Base-by-base conservation (phyloP, 768 basidiomycete genomes). In the Termitomyces sp. region DNA sequence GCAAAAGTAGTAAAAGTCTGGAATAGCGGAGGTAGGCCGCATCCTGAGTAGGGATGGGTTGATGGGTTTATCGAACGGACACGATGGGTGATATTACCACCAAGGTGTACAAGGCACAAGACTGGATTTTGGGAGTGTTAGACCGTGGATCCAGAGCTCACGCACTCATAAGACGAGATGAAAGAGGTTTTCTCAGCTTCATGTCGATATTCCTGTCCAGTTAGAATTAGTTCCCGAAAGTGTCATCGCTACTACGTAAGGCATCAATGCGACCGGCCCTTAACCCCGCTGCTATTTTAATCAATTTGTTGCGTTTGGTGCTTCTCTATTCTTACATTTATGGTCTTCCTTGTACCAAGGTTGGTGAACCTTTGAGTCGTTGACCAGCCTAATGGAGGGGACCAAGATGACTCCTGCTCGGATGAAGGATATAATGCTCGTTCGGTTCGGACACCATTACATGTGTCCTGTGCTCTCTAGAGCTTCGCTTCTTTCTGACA, bases 361-460 rank as follows among this genome's bases (percentile, higher is more conserved):
- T 75, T 80, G 78, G 72, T 78, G 72, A 76, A 73, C 62, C 66
- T 63, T 50, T 57, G 63, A 67, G 56, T 75, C 75, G 78, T 77
- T 77, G 77, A 64, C 73, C 63, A 66, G 77, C 86, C 77, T 84
- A 90, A 92, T 91, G 88, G 88, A 84, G 78, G 80, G 77, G 83
- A 87, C 84, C 87, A 69, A 90, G 83, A 90, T 36, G 14, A 70
- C 67, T 73, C 72, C 72, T 24, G 59, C 53, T 63, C 67, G 72
- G 67, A 73, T 69, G 83, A 80, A 74, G 80, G 81, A 82, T 82
- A 83, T 88, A 90, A 90, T 91, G 87, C 88, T 78, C 72, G 58
- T 63, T 58, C 58, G 66, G 66, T 58, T 68, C 18, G 62, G 58
- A 63, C 66, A 59, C 46, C 45, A 45, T 63, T 63, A 64, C 49